phyloP scores from a whole-genome alignment of 1,284 basidiomycete species.

The Cryptococcus maquisensis region DNA sequence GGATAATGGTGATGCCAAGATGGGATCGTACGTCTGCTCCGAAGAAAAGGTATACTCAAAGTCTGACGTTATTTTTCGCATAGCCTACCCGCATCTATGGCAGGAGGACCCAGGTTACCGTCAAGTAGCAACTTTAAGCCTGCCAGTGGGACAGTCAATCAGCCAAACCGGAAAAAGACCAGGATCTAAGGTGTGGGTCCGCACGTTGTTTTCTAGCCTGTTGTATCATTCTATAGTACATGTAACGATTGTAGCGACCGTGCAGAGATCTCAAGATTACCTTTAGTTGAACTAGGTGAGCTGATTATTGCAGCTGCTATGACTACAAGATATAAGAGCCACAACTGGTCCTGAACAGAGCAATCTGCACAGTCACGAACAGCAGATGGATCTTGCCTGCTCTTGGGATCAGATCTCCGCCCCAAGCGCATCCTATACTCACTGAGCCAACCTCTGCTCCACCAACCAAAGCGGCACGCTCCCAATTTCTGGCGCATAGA shows the following conservation, averaged over 20 bases:
- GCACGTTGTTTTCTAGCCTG: no score
- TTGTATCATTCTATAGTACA: no score
- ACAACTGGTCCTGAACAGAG: no score
- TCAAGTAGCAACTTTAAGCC: conserved; percentile 43
- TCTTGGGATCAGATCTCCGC: no score
- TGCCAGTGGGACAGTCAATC: conserved; percentile 15
- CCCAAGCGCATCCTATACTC: conserved; percentile 7
- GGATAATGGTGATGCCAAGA: conserved; percentile 51
- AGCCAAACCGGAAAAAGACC: conserved; percentile 12
- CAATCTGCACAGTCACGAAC: no score
- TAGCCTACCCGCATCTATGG: conserved; percentile 41
- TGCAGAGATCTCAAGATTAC: no score
- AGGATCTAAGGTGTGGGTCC: conserved; percentile 1
- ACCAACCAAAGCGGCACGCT: conserved; percentile 29
- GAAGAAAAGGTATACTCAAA: neutral
- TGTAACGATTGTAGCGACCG: no score
- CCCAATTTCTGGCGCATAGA: conserved; percentile 29
- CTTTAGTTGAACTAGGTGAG: no score
- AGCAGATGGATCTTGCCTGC: no score
- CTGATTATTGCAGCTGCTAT: no score
- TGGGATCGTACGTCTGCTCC: conserved; percentile 43
- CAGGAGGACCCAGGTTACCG: conserved; percentile 30
- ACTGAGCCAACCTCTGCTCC: conserved; percentile 15
- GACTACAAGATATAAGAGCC: no score
- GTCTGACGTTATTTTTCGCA: neutral